Evolutionary conservation across 176 grass and related monocot genomes (phyloP).

Genomic region (Alloteropsis semialata): DNA sequence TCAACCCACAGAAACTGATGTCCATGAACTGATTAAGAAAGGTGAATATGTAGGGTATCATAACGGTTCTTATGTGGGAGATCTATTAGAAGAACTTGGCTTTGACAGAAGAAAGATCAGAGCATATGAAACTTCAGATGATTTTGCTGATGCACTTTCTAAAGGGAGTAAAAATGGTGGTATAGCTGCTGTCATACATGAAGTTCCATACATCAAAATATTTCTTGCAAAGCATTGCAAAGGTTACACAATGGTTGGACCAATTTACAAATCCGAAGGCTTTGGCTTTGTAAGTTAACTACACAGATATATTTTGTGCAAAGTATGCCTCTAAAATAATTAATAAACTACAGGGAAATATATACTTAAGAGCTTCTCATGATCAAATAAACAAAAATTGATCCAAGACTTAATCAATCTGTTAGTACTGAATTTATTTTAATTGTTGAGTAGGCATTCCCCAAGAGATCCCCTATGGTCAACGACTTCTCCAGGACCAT

Average conservation of each 20-base stretch:
- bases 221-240: constrained; percentile 47
- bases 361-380: neutral
- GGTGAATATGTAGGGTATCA: constrained; percentile 47
- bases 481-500: constrained; percentile 52
- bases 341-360: neutral
- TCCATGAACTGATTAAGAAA: constrained; percentile 39
- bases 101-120: constrained; percentile 38
- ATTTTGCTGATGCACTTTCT: constrained; percentile 20
- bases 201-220: constrained; percentile 51
- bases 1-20: constrained; percentile 42
- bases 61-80: constrained; percentile 27
- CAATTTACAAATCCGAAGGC: constrained; percentile 48
- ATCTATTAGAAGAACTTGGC: constrained; percentile 31
- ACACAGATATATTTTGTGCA: neutral
- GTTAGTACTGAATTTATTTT: neutral
- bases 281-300: constrained; percentile 44
- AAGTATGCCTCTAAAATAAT: neutral
- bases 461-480: constrained; percentile 37
- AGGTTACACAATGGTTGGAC: constrained; percentile 47
- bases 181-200: constrained; percentile 49
- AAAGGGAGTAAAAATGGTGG: constrained; percentile 41
- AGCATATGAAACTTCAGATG: constrained; percentile 30
- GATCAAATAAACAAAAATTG: neutral
- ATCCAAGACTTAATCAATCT: neutral
- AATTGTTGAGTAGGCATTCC: constrained; percentile 41